Evolutionary conservation across 2,329 filamentous ascomycete species (phyloP).

Genomic region (Drechslera avenae): DNA sequence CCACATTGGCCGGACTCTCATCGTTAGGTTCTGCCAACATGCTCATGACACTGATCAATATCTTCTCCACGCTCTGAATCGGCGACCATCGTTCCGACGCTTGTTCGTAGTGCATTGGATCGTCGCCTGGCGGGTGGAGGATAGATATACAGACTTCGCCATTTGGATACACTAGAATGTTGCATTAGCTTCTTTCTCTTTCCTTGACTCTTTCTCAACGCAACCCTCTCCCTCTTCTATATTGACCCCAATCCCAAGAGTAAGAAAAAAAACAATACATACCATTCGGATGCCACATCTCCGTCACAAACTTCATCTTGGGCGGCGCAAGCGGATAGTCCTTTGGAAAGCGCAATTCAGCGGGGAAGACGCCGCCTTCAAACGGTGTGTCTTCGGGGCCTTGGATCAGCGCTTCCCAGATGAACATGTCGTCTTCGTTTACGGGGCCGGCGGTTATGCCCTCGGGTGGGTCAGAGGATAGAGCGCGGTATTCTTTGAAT

Average conservation of each 20-base stretch:
- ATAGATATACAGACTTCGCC: slow-evolving; percentile 97
- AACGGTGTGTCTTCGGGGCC: slow-evolving; percentile 95
- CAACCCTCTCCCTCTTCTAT: not conserved
- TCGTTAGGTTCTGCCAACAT: slow-evolving; percentile 92
- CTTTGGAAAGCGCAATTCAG: slow-evolving; percentile 78
- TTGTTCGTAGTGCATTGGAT: slow-evolving; percentile 90
- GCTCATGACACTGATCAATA: slow-evolving; percentile 88
- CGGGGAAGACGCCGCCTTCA: slow-evolving; percentile 92
- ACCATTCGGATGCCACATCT: slow-evolving; percentile 93
- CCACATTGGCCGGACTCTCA: slow-evolving; percentile 92
- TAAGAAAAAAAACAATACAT: too few relatives aligned
- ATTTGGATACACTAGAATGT: slow-evolving; percentile 70
- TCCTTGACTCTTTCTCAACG: not conserved
- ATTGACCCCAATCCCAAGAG: not conserved
- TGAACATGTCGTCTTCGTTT: slow-evolving; percentile 90
- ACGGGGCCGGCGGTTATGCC: slow-evolving; percentile 95
- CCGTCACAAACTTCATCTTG: slow-evolving; percentile 81
- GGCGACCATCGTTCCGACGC: slow-evolving; percentile 92
- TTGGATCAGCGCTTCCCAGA: slow-evolving; percentile 96
- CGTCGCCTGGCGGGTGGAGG: slow-evolving; percentile 91
- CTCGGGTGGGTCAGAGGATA: slow-evolving; percentile 94
- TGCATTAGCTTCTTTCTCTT: not conserved
- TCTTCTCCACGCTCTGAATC: slow-evolving; percentile 93
- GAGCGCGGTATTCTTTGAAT: slow-evolving; percentile 92
- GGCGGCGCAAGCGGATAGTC: slow-evolving; percentile 89